Evolutionary conservation across 345 rosid genomes (phyloP).

Genomic region (Euphorbia pulcherrima): DNA sequence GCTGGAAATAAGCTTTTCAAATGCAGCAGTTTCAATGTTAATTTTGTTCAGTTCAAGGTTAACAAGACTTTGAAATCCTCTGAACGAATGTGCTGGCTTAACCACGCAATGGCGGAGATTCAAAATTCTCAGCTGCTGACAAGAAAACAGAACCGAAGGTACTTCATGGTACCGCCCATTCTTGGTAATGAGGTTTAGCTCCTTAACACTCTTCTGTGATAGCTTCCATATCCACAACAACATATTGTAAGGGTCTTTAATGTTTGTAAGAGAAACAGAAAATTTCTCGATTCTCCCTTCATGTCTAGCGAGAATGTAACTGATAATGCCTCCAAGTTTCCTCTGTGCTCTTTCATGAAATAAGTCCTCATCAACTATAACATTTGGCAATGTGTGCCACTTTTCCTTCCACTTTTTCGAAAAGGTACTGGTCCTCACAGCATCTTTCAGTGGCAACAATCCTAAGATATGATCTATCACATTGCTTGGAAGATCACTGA

Average conservation of each 20-base stretch:
- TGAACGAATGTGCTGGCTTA: conserved; percentile 2
- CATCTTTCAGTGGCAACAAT: conserved; percentile 11
- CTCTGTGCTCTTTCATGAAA: conserved; percentile 11
- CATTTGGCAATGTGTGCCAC: conserved; percentile 7
- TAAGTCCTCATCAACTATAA: conserved; percentile 8
- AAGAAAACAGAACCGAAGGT: conserved; percentile 5
- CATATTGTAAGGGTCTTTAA: conserved; percentile 5
- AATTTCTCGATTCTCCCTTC: conserved; percentile 13
- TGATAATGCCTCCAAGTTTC: conserved; percentile 9
- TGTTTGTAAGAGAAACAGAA: neutral
- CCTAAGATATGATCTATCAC: conserved; percentile 11
- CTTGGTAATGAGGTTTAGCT: neutral
- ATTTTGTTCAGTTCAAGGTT: conserved; percentile 12
- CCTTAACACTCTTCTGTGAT: conserved; percentile 9
- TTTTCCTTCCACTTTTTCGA: conserved; percentile 15
- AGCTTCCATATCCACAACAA: conserved; percentile 8
- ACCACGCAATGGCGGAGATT: conserved; percentile 10
- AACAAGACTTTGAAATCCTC: conserved; percentile 9
- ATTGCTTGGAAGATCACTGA: conserved; percentile 12
- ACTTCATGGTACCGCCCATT: conserved; percentile 5
- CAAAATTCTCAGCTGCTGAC: conserved; percentile 13
- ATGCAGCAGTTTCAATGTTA: conserved; percentile 1
- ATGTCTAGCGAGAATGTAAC: conserved; percentile 10
- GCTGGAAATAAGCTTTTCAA: conserved; percentile 12
- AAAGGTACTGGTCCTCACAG: conserved; percentile 12